These are phyloP conservation scores for Pythium sukuiense DNA, from an alignment of 352 stramenopile species.

Conservation along the genomic window DNA sequence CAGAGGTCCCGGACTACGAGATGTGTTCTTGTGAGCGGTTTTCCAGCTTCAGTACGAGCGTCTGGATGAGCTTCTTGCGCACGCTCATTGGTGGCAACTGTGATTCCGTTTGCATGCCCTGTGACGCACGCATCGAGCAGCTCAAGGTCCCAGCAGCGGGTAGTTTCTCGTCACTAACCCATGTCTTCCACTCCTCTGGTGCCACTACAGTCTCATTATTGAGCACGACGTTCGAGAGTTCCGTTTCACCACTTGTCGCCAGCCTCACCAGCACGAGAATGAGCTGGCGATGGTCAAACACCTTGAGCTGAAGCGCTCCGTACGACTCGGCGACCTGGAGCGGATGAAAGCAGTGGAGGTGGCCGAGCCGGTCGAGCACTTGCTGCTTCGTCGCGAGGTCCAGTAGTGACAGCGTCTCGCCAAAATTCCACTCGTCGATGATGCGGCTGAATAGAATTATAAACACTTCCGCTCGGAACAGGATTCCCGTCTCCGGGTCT, in stretches of 20 bases:
- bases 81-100: constrained; percentile 49
- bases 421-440: constrained; percentile 70
- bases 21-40: constrained; percentile 44
- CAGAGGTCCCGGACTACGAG: not conserved
- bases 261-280: constrained; percentile 57
- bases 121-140: constrained; percentile 44
- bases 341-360: constrained; percentile 64
- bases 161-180: constrained; percentile 57
- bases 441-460: constrained; percentile 67
- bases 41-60: constrained; percentile 59
- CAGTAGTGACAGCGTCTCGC: constrained; percentile 61
- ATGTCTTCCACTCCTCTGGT: constrained; percentile 55
- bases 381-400: constrained; percentile 67
- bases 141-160: constrained; percentile 42
- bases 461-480: constrained; percentile 71
- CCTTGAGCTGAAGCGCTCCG: constrained; percentile 41
- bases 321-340: constrained; percentile 58
- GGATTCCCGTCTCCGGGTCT: constrained; percentile 42
- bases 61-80: constrained; percentile 62
- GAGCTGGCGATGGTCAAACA: constrained; percentile 61
- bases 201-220: constrained; percentile 42
- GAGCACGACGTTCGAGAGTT: constrained; percentile 48
- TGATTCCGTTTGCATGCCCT: constrained; percentile 44
- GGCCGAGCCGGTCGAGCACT: constrained; percentile 59
- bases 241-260: constrained; percentile 39